phyloP scores from a whole-genome alignment of 805 yeast species.

The Scheffersomyces spartinae region DNA sequence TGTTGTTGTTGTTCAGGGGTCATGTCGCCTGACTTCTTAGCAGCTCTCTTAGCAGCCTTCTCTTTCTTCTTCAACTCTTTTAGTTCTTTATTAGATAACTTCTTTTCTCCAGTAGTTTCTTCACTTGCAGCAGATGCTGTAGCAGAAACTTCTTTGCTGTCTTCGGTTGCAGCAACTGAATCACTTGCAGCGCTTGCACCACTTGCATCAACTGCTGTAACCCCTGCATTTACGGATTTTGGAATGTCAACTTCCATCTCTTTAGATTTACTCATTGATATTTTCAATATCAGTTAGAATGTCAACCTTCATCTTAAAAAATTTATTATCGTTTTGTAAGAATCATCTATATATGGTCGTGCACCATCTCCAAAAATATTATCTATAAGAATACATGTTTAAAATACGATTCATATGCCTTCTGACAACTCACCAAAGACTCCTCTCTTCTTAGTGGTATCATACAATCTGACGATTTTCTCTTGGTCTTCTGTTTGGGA shows the following conservation, averaged over 20 bases:
- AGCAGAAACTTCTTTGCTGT: constrained; percentile 1
- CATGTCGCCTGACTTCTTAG: constrained; percentile 42
- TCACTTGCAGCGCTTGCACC: no score
- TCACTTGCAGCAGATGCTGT: constrained; percentile 1
- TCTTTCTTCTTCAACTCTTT: constrained; percentile 82
- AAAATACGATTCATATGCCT: constrained; percentile 5
- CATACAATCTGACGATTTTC: constrained; percentile 83
- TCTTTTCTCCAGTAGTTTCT: constrained; percentile 5
- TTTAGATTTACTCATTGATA: background rate
- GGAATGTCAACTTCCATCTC: no score
- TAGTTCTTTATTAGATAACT: constrained; percentile 63
- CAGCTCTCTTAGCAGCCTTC: constrained; percentile 88
- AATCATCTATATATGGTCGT: background rate
- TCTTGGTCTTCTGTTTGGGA: constrained; percentile 95
- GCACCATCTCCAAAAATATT: background rate
- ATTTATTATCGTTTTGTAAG: constrained; percentile 1
- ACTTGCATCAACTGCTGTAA: no score
- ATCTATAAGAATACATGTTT: background rate
- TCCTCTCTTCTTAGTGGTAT: constrained; percentile 79
- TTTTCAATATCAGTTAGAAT: constrained; percentile 1
- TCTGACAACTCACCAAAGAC: constrained; percentile 44
- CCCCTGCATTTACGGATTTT: no score
- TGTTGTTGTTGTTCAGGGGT: constrained; percentile 33
- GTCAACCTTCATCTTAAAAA: background rate
- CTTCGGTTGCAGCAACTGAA: background rate